Conservation (phyloP, 164 flowering plant species). For the Protea cynaroides region DNA sequence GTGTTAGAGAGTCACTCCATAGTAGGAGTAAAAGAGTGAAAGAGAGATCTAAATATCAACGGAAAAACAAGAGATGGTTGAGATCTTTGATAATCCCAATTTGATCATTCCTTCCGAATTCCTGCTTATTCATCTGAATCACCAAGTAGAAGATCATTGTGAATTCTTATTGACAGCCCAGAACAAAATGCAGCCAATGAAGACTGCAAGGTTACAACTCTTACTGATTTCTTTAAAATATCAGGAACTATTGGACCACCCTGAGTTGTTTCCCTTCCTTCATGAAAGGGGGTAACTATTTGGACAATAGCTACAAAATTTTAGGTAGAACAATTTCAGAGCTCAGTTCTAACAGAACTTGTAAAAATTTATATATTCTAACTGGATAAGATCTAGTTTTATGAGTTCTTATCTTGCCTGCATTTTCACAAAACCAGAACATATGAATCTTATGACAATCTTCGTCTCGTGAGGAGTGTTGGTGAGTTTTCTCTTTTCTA, state of each 20-base stretch:
- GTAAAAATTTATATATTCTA: too few relatives aligned
- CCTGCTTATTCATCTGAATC: conserved; percentile 26
- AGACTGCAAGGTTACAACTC: conserved; percentile 27
- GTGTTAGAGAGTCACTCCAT: conserved; percentile 82
- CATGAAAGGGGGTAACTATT: too few relatives aligned
- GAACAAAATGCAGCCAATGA: conserved; percentile 24
- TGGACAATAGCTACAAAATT: too few relatives aligned
- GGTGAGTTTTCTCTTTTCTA: too few relatives aligned
- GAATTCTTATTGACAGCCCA: conserved; percentile 16
- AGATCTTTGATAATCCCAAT: conserved; percentile 16
- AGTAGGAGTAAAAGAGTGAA: conserved; percentile 89
- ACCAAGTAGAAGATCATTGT: conserved; percentile 5
- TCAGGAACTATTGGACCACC: conserved; percentile 21
- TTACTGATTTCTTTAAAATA: conserved; percentile 46
- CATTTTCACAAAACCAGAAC: too few relatives aligned
- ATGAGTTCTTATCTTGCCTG: too few relatives aligned
- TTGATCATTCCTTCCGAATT: conserved; percentile 29
- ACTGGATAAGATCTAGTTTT: too few relatives aligned
- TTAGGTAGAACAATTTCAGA: too few relatives aligned
- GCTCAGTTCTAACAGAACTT: too few relatives aligned
- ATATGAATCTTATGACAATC: too few relatives aligned
- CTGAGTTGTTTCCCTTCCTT: neutral
- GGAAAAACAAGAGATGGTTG: conserved; percentile 24
- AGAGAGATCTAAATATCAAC: conserved; percentile 56
- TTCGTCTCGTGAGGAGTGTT: too few relatives aligned